A percentile compares a stretch with the other conserved stretches of the same genome.
Evolutionary conservation across 2,329 filamentous ascomycete genomes (phyloP).

Genomic region (Endoconidiophora laricicola): DNA sequence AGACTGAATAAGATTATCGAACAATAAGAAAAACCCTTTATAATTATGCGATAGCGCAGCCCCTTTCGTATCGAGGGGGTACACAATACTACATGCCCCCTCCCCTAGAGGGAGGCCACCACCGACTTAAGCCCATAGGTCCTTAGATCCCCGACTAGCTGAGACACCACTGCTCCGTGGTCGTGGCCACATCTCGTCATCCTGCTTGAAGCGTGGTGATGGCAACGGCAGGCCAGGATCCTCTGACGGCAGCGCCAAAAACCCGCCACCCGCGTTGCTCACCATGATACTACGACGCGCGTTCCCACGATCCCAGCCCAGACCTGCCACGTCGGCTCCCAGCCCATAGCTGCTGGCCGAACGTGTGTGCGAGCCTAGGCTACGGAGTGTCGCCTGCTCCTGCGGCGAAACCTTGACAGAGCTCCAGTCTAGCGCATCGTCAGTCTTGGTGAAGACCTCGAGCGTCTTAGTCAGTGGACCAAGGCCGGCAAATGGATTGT

Average conservation of each 20-base stretch:
- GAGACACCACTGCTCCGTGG: conserved; percentile 28
- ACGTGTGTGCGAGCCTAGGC: conserved; percentile 18
- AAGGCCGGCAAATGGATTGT: conserved; percentile 37
- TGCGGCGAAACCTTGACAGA: conserved; percentile 32
- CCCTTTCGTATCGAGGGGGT: too few relatives aligned
- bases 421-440: conserved; percentile 42
- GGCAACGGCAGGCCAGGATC: conserved; percentile 12
- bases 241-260: conserved; percentile 32
- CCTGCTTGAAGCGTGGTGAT: conserved; percentile 13
- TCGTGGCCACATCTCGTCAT: conserved; percentile 26
- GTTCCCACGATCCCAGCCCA: conserved; percentile 34
- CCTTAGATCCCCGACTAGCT: conserved; percentile 22
- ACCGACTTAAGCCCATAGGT: conserved; percentile 25
- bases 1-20: too few relatives aligned
- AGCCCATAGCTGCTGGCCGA: conserved; percentile 42
- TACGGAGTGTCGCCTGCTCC: conserved; percentile 14
- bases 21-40: too few relatives aligned
- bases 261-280: conserved; percentile 31
- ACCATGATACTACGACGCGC: conserved; percentile 38
- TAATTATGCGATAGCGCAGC: too few relatives aligned
- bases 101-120: too few relatives aligned
- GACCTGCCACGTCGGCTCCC: conserved; percentile 31
- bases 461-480: conserved; percentile 34
- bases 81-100: too few relatives aligned
- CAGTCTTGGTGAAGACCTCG: conserved; percentile 43